Percentiles rank a stretch among this genome's conserved stretches.
phyloP scores from a whole-genome alignment of 495 filamentous ascomycete species.

The Aspergillus asperescens region DNA sequence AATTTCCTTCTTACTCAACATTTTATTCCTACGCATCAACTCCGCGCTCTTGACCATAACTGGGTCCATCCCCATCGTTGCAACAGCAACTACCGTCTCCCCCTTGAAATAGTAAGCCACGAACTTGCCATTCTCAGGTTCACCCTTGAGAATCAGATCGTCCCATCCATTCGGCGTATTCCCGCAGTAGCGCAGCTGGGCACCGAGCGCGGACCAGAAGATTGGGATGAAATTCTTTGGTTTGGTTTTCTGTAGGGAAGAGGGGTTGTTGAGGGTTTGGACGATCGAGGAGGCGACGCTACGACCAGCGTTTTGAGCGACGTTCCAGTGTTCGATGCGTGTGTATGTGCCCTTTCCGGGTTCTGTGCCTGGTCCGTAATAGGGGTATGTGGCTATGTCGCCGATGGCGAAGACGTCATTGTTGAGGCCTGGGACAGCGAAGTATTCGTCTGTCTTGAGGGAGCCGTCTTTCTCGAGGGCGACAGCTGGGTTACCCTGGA shows the following conservation, averaged over 20 bases:
- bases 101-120: constrained; percentile 84
- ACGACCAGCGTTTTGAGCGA: constrained; percentile 88
- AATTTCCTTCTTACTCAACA: constrained; percentile 78
- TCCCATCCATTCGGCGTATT: constrained; percentile 78
- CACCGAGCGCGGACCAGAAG: constrained; percentile 91
- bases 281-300: constrained; percentile 69
- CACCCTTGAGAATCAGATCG: constrained; percentile 69
- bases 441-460: constrained; percentile 68
- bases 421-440: constrained; percentile 63
- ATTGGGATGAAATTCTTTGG: constrained; percentile 80
- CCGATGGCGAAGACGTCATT: constrained; percentile 85
- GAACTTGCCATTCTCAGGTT: constrained; percentile 77
- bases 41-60: constrained; percentile 77
- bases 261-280: constrained; percentile 31
- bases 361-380: constrained; percentile 78
- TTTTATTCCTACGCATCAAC: constrained; percentile 75
- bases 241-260: constrained; percentile 35
- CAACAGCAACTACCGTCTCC: constrained; percentile 85
- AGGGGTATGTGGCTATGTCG: constrained; percentile 93
- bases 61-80: constrained; percentile 86
- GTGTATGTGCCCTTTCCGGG: constrained; percentile 42
- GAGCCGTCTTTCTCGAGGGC: constrained; percentile 75
- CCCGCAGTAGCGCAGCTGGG: constrained; percentile 87
- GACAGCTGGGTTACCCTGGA: constrained; percentile 65
- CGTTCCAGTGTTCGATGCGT: constrained; percentile 96